Evolutionary conservation across 75 land plant genomes (phyloP), one percentile per base, ranked within the genome.

Genomic region (Isoetes taiwanensis): DNA sequence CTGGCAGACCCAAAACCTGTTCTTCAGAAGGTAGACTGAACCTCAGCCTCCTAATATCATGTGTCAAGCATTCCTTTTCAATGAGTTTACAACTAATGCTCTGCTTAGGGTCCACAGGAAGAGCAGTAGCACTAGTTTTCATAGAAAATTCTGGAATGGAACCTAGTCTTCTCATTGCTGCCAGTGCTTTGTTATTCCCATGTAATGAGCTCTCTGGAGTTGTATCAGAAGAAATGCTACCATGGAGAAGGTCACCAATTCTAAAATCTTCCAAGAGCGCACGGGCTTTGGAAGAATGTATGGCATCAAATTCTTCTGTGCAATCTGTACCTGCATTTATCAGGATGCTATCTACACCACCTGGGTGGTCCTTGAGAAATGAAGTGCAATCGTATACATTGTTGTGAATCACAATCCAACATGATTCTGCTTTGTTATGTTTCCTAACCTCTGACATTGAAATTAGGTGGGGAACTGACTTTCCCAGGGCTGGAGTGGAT

Each of bases 251-350:
- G 56, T 87, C 95, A 4, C 97, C 97, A 3, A 91, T 76, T 0
- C 77, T 69, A 58, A 76, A 91, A 20, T 77, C 88, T 56, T 87
- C 89, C 21, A 91, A 76, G 58, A 91, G 53, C 23, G 76, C 63
- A 54, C 87, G 80, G 43, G 89, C 97, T 42, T 80, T 80, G 59
- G 76, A 75, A 0, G 97, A 91, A 70, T 91, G 97, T 11, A 91
- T 91, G 38, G 89, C 86, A 28, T 91, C 97, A 58, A 91, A 91
- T 59, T 91, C 97, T 30, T 91, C 95, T 14, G 97, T 83, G 69
- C 89, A 78, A 41, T 91, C 95, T 0, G 68, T 69, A 21, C 97
- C 97, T 16, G 89, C 95, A 48, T 86, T 87, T 73, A 87, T 83
- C n/a, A 84, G 69, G 42, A 91, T 87, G 68, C 89, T 83, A 54